Conservation (phyloP, 1,139 yeast genomes). For the Candida sp. region DNA sequence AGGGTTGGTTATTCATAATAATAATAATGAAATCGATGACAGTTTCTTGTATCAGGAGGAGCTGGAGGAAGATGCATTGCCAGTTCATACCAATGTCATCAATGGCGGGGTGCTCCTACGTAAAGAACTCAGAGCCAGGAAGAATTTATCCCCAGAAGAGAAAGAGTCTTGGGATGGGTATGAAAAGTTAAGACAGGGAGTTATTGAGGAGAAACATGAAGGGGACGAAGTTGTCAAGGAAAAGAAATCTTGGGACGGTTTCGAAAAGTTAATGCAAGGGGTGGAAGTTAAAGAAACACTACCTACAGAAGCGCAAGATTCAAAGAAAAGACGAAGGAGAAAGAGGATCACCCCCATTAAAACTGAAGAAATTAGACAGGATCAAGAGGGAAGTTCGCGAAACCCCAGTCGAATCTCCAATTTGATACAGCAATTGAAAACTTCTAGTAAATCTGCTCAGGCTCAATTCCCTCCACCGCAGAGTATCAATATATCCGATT, state of each 20-base stretch:
- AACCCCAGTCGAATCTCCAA: conserved; percentile 17
- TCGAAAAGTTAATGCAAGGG: conserved; percentile 22
- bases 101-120: conserved; percentile 43
- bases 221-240: not conserved
- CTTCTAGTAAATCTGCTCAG: conserved; percentile 7
- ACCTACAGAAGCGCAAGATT: not conserved
- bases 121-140: conserved; percentile 29
- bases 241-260: conserved; percentile 34
- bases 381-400: conserved; percentile 2
- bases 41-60: conserved; percentile 23
- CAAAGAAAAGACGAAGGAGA: conserved; percentile 18
- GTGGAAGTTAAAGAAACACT: not conserved
- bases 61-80: conserved; percentile 7
- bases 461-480: conserved; percentile 1
- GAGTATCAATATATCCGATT: conserved; percentile 4
- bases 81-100: conserved; percentile 13
- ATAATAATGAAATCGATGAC: conserved; percentile 34
- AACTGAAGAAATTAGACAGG: conserved; percentile 5
- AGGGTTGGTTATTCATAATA: conserved; percentile 28
- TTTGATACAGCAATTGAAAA: conserved; percentile 25
- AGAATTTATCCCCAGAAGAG: conserved; percentile 34
- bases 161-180: conserved; percentile 38
- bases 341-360: conserved; percentile 17
- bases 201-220: too few relatives aligned
- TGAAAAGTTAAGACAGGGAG: conserved; percentile 22